Percentiles rank a stretch among this genome's conserved stretches.
Evolutionary conservation across 1,284 basidiomycete genomes (phyloP).

Genomic region (Agroathelia rolfsii): DNA sequence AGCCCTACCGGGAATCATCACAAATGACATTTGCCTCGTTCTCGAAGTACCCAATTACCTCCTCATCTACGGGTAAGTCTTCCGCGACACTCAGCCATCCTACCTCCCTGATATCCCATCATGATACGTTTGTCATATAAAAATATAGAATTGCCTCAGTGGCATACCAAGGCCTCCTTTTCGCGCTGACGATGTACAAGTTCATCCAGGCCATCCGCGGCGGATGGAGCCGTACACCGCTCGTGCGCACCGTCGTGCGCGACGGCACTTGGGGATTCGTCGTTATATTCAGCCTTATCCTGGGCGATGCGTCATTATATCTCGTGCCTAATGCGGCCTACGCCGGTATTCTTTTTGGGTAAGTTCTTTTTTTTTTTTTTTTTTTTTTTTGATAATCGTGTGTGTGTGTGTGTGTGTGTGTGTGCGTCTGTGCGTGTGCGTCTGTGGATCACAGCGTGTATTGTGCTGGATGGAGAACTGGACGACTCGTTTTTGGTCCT

Average conservation of each 20-base stretch:
- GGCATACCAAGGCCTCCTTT: conserved; percentile 25
- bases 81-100: too few relatives aligned
- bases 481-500: too few relatives aligned
- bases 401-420: too few relatives aligned
- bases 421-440: too few relatives aligned
- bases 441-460: too few relatives aligned
- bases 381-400: conserved; percentile 1
- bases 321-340: conserved; percentile 13
- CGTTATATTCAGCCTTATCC: conserved; percentile 19
- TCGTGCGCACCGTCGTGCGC: conserved; percentile 24
- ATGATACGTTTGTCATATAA: too few relatives aligned
- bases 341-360: conserved; percentile 22
- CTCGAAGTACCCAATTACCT: too few relatives aligned
- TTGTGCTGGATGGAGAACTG: too few relatives aligned
- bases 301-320: conserved; percentile 24
- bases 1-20: too few relatives aligned
- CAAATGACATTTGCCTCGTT: too few relatives aligned
- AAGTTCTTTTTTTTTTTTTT: neutral
- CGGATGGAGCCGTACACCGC: conserved; percentile 21
- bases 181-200: conserved; percentile 23
- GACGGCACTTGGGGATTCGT: conserved; percentile 24
- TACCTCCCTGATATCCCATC: too few relatives aligned
- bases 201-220: conserved; percentile 19
- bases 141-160: conserved; percentile 19
- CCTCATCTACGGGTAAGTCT: too few relatives aligned